Evolutionary conservation across 805 yeast genomes (phyloP).

Genomic region (Metschnikowia gelsemii): DNA sequence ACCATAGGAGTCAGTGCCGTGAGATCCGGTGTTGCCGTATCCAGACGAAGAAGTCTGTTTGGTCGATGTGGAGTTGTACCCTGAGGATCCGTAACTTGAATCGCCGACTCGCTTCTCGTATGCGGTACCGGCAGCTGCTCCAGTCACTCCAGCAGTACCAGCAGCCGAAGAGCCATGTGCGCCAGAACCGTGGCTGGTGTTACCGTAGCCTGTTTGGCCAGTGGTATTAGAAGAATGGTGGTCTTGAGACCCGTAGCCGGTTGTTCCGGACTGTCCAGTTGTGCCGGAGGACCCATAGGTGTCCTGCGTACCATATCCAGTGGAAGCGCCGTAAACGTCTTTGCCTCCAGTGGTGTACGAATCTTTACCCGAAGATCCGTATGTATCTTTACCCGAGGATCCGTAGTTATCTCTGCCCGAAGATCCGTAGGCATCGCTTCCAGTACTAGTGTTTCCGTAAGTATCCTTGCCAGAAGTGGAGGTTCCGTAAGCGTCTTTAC

Average conservation of each 20-base stretch:
- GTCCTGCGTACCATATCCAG: conserved; percentile 15
- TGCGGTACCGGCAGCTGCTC: conserved; percentile 17
- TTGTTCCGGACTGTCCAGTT: background rate
- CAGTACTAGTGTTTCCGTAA: conserved; percentile 2
- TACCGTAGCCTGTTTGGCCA: conserved; percentile 9
- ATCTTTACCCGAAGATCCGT: too few relatives aligned
- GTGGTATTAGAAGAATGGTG: conserved; percentile 9
- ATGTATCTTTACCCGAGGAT: conserved; percentile 7
- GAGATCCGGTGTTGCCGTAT: background rate
- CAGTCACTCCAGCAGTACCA: conserved; percentile 16
- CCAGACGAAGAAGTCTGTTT: background rate
- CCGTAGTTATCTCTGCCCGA: background rate
- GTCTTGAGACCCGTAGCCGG: background rate
- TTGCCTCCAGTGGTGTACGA: too few relatives aligned
- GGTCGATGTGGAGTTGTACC: background rate
- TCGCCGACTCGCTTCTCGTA: conserved; percentile 13
- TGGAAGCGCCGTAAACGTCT: conserved; percentile 16
- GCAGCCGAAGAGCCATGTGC: conserved; percentile 15
- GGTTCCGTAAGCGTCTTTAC: too few relatives aligned
- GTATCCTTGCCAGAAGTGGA: conserved; percentile 8
- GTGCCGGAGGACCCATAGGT: conserved; percentile 20
- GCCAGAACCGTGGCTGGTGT: conserved; percentile 9
- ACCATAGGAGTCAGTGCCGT: conserved; percentile 1
- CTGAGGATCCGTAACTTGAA: conserved; percentile 4
- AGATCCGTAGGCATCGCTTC: conserved; percentile 6